A percentile compares a stretch with the other conserved stretches of the same genome.
Evolutionary conservation across 768 basidiomycete genomes (phyloP).

Genomic region (Kwoniella shandongensis): DNA sequence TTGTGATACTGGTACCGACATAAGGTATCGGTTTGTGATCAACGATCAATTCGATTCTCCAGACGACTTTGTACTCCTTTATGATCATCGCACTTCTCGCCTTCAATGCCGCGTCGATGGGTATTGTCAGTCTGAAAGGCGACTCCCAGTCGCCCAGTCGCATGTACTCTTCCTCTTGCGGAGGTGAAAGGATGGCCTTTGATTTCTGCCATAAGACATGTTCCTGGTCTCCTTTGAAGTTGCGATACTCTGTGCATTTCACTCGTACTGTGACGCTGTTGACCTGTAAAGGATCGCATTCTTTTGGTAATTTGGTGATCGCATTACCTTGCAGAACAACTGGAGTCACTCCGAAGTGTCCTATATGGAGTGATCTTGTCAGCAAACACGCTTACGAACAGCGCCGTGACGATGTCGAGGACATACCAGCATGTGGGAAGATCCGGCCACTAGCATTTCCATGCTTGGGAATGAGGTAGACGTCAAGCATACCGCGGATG

Average conservation of each 20-base stretch:
- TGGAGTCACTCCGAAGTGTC: conserved; percentile 41
- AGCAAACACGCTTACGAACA: background rate
- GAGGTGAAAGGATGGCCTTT: conserved; percentile 16
- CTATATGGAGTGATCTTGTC: conserved; percentile 10
- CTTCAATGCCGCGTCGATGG: conserved; percentile 21
- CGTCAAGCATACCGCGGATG: conserved; percentile 30
- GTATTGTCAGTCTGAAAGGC: conserved; percentile 32
- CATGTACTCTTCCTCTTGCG: conserved; percentile 19
- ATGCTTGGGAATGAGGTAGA: conserved; percentile 27
- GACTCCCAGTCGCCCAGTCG: conserved; percentile 36
- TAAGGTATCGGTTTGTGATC: conserved; percentile 45
- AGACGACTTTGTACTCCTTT: conserved; percentile 37
- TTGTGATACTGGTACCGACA: conserved; percentile 35
- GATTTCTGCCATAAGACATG: conserved; percentile 34
- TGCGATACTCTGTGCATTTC: conserved; percentile 31
- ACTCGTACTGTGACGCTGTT: conserved; percentile 23
- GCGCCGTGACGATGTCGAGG: too few species aligned
- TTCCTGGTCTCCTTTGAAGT: conserved; percentile 21
- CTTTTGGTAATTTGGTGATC: conserved; percentile 28
- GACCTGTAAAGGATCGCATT: conserved; percentile 29
- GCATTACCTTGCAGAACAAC: conserved; percentile 31
- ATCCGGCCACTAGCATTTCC: conserved; percentile 34
- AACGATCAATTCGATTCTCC: conserved; percentile 38
- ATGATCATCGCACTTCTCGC: conserved; percentile 28
- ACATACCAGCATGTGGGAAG: conserved; percentile 40